Conservation (phyloP, 2,329 filamentous ascomycete species). For the Alternaria ethzedia region DNA sequence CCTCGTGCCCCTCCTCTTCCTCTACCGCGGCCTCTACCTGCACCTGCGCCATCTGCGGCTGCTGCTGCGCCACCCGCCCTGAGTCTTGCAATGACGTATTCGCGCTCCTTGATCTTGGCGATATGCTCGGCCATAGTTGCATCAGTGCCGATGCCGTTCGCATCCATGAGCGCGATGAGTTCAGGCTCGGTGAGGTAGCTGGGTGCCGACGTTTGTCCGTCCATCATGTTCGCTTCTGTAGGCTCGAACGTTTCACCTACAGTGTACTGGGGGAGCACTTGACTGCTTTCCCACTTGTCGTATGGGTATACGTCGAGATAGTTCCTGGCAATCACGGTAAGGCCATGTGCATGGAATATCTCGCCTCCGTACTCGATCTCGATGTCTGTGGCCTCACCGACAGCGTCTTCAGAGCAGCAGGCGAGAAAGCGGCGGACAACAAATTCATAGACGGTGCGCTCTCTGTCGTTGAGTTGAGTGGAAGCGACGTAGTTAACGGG, state of each 20-base stretch:
- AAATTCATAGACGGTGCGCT: slow-evolving; percentile 87
- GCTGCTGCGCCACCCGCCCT: slow-evolving; percentile 47
- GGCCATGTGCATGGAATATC: slow-evolving; percentile 78
- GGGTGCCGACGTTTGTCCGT: slow-evolving; percentile 88
- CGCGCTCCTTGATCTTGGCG: slow-evolving; percentile 86
- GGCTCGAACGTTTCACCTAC: slow-evolving; percentile 85
- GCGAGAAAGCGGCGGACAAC: slow-evolving; percentile 90
- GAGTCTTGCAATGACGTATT: slow-evolving; percentile 77
- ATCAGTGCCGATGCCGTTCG: slow-evolving; percentile 97
- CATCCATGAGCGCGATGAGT: slow-evolving; percentile 95
- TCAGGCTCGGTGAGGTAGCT: slow-evolving; percentile 93
- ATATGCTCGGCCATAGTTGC: slow-evolving; percentile 99
- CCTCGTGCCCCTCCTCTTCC: slow-evolving; percentile 39
- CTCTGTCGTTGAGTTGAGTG: slow-evolving; percentile 64
- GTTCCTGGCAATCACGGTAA: slow-evolving; percentile 86
- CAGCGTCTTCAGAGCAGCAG: slow-evolving; percentile 93
- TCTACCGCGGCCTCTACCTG: slow-evolving; percentile 54
- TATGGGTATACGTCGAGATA: slow-evolving; percentile 96
- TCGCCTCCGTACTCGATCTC: slow-evolving; percentile 86
- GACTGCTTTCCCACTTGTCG: slow-evolving; percentile 92
- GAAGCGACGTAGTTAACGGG: slow-evolving; percentile 84
- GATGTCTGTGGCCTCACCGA: slow-evolving; percentile 83
- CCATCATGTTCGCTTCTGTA: slow-evolving; percentile 83
- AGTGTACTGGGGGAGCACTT: slow-evolving; percentile 78
- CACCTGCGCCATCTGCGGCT: slow-evolving; percentile 46